Conservation (phyloP, 148 eudicot genomes). For the Vaccinium corymbosum region DNA sequence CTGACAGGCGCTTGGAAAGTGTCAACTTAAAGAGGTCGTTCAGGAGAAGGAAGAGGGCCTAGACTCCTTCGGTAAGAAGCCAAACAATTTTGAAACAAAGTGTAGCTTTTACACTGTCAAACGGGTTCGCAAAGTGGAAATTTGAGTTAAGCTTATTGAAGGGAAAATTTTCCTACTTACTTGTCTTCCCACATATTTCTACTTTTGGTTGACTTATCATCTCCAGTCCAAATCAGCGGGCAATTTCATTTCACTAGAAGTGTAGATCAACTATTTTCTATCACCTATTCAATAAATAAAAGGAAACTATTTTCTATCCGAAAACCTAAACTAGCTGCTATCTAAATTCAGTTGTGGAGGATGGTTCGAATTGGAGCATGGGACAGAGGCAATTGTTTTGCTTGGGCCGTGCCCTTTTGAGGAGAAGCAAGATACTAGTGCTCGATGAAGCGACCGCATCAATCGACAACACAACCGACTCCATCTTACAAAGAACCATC, state of each 20-base stretch:
- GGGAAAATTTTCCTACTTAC: not conserved
- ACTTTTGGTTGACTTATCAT: not conserved
- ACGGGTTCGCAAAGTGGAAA: not conserved
- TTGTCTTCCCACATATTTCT: not conserved
- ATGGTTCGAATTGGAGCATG: slow-evolving; percentile 98
- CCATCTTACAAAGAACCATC: slow-evolving; percentile 70
- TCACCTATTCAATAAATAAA: not conserved
- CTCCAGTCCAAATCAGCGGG: not conserved
- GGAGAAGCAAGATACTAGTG: slow-evolving; percentile 80
- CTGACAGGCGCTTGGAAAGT: slow-evolving; percentile 65
- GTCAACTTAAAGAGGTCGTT: slow-evolving; percentile 80
- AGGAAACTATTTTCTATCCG: not conserved
- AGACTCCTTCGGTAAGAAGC: slow-evolving; percentile 58
- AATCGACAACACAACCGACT: slow-evolving; percentile 79
- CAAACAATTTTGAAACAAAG: not conserved
- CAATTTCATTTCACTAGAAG: not conserved
- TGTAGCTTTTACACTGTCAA: not conserved
- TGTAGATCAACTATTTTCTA: not conserved
- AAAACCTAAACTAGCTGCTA: not conserved
- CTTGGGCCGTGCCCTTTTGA: slow-evolving; percentile 76
- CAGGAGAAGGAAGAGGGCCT: slow-evolving; percentile 69
- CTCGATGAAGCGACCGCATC: slow-evolving; percentile 98
- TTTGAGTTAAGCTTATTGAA: not conserved
- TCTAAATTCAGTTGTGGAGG: slow-evolving; percentile 60
- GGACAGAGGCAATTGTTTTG: slow-evolving; percentile 90